Base-by-base conservation (phyloP, 169 alveolate genomes). In the Plasmodium gonderi region DNA sequence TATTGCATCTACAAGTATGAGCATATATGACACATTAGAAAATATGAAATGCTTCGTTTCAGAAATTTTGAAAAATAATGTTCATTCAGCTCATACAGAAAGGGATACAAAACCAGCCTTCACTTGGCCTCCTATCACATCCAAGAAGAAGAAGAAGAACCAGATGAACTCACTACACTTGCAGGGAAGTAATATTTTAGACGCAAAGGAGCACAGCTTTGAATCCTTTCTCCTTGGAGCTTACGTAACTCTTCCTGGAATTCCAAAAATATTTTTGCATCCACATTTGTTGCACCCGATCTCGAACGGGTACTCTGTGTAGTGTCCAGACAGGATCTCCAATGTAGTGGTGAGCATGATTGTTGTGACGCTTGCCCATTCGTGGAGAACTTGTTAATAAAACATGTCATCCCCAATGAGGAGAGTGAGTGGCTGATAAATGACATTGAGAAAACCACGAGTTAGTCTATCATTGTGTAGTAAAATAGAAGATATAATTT, bases 141-240 rank as follows among this genome's bases (percentile, higher is more conserved):
- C 44, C 20, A 85, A 85, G 67, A 36, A 64, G 31, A 85, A 85
- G 44, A 85, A 44, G 67, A 64, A 64, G 1, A 64, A 31, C 20
- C 2, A 45, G 40, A 11, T 14, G 44, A 36, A 69, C 7, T 1
- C 33, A 49, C 79, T 14, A 26, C 44, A 69, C 7, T 1, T 44
- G 51, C 79, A 74, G 17, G 47, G 31, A 1, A 29, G 69, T 12
- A 51, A 11, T 9, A 47, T 82, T 9, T 9, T 20, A 14, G 5
- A 26, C 45, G 67, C 42, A 4, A 8, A 29, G 9, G 87, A 54
- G 2, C 79, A 85, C 2, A 20, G 12, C 44, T 74, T 75, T 6
- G 87, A 85, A 7, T 85, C 92, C 11, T 85, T 85, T 65, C 38
- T 85, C 60, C 85, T 85, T 1, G 92, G 92, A 11, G 92, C 79